Evolutionary conservation across 495 filamentous ascomycete species (phyloP).

Genomic region (Tuber microsphaerosporum): DNA sequence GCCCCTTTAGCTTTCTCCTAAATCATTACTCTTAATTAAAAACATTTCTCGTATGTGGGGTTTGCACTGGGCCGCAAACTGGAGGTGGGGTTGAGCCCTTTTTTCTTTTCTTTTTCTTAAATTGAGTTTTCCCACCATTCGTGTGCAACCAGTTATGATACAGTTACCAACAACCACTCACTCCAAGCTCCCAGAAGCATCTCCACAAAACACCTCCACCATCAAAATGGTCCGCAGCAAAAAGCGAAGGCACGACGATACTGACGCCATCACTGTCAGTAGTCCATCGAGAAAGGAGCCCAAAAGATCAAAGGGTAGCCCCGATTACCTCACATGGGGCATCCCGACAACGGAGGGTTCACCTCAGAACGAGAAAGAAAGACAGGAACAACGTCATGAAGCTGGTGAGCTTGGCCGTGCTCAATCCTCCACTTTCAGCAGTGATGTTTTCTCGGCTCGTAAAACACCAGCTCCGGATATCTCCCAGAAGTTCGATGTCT

Average conservation of each 20-base stretch:
- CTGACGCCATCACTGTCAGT: slow-evolving; percentile 19
- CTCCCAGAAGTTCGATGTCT: slow-evolving; percentile 20
- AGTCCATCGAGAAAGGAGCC: slow-evolving; percentile 18
- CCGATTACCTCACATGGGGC: neutral
- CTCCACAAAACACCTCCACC: neutral
- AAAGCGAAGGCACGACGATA: slow-evolving; percentile 33
- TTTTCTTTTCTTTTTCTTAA: neutral
- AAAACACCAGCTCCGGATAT: slow-evolving; percentile 5
- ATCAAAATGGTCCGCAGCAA: slow-evolving; percentile 21
- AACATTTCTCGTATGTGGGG: neutral
- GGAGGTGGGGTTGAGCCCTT: neutral
- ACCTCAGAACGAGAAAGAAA: slow-evolving; percentile 10
- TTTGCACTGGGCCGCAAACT: neutral
- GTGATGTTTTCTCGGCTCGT: neutral
- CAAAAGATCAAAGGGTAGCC: slow-evolving; percentile 24
- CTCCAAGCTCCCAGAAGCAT: neutral
- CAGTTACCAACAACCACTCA: neutral
- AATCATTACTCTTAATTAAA: neutral
- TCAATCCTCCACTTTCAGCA: neutral
- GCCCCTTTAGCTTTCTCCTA: neutral
- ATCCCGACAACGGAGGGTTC: neutral
- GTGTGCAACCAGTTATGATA: neutral
- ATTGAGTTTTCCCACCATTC: neutral
- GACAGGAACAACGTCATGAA: slow-evolving; percentile 18
- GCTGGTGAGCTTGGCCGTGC: neutral